Conservation (phyloP, 75 land plant species). For the Pseudotsuga menziesii region DNA sequence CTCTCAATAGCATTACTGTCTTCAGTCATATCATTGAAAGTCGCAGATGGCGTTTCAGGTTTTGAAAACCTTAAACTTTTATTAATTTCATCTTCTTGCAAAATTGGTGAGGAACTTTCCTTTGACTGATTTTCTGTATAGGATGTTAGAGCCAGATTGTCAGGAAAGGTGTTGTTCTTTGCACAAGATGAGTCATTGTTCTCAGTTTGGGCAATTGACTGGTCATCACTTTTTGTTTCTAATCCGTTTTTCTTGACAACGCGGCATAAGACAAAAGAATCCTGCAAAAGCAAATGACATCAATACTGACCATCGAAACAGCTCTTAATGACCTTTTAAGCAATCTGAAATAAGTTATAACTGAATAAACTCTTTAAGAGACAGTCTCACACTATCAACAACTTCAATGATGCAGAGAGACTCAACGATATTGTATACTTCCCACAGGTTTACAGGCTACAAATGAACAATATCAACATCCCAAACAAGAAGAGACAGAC, state of each 20-base stretch:
- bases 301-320: no score
- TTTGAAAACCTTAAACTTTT: not conserved
- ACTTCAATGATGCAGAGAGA: no score
- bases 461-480: no score
- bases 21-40: not conserved
- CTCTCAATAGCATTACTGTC: not conserved
- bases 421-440: no score
- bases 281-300: no score
- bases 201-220: not conserved
- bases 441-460: not conserved
- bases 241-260: conserved; percentile 40
- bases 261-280: conserved; percentile 55
- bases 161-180: not conserved
- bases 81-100: not conserved
- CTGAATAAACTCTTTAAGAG: no score
- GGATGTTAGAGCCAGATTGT: not conserved
- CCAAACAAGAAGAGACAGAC: no score
- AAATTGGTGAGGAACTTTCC: no score
- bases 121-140: not conserved
- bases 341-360: no score
- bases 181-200: not conserved
- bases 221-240: conserved; percentile 15
- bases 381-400: no score
- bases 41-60: not conserved
- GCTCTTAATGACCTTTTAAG: no score